phyloP scores from a whole-genome alignment of 176 grass and related monocot species.

The Juncus inflexus region DNA sequence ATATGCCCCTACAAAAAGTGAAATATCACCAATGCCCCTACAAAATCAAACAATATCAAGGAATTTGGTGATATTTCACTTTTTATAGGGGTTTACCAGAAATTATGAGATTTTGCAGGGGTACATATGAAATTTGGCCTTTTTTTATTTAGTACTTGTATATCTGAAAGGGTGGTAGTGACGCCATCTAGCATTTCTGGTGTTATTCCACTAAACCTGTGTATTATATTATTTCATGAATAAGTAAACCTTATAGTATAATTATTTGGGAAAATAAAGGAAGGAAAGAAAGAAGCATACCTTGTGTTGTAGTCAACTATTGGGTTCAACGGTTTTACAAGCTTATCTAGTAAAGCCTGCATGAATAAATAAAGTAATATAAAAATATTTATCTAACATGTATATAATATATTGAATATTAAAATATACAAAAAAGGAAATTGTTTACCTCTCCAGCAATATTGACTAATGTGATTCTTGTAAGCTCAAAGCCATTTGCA shows the following conservation, averaged over 20 bases:
- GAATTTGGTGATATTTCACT: too few relatives aligned
- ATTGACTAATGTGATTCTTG: conserved; percentile 89
- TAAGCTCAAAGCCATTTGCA: conserved; percentile 83
- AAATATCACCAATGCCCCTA: too few relatives aligned
- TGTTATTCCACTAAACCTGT: conserved; percentile 91
- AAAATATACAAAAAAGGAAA: conserved; percentile 20
- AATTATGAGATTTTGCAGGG: too few relatives aligned
- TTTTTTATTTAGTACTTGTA: conserved; percentile 50
- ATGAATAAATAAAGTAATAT: conserved; percentile 21
- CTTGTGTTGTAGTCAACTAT: conserved; percentile 94
- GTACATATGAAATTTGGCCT: too few relatives aligned
- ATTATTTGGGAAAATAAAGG: background rate
- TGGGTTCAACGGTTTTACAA: conserved; percentile 85
- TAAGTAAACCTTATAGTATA: background rate
- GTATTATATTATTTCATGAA: conserved; percentile 34
- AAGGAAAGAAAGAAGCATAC: conserved; percentile 30
- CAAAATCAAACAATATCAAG: too few relatives aligned
- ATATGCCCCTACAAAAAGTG: too few relatives aligned
- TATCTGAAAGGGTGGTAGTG: conserved; percentile 74
- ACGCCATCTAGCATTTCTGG: conserved; percentile 83
- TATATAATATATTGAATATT: conserved; percentile 17
- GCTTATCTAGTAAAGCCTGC: conserved; percentile 86
- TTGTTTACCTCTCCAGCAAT: conserved; percentile 70
- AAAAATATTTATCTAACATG: too few relatives aligned
- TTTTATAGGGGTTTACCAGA: background rate